These are phyloP conservation scores for Xylariales sp. DNA, from an alignment of 2,329 filamentous ascomycete species.

Conservation along the genomic window DNA sequence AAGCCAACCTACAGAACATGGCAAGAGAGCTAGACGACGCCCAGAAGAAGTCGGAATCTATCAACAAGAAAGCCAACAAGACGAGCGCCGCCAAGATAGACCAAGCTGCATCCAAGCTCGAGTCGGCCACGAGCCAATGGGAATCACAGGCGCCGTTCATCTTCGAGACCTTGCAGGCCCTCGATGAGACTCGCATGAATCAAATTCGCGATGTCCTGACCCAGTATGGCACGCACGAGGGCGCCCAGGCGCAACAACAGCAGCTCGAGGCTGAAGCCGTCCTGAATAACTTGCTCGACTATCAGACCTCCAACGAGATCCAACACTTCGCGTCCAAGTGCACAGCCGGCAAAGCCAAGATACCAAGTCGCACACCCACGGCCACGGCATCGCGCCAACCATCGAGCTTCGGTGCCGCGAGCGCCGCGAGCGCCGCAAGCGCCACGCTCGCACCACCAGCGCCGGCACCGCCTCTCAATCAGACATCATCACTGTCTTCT, in stretches of 20 bases:
- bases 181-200: constrained; percentile 87
- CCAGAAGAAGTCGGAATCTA: constrained; percentile 80
- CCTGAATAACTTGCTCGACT: constrained; percentile 76
- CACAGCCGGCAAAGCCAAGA: constrained; percentile 37
- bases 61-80: constrained; percentile 73
- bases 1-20: constrained; percentile 73
- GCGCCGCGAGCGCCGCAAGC: constrained; percentile 22
- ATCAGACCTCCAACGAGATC: constrained; percentile 84
- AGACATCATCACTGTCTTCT: neutral
- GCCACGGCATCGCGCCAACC: constrained; percentile 35
- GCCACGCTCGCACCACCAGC: constrained; percentile 19
- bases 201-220: constrained; percentile 87
- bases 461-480: constrained; percentile 2
- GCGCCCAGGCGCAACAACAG: constrained; percentile 76
- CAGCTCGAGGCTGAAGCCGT: constrained; percentile 73
- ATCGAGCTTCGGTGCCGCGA: constrained; percentile 27
- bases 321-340: constrained; percentile 57
- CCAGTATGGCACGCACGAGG: constrained; percentile 88
- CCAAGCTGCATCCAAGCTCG: constrained; percentile 65
- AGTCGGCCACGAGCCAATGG: constrained; percentile 82
- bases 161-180: constrained; percentile 85
- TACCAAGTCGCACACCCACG: constrained; percentile 38
- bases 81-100: constrained; percentile 75
- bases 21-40: constrained; percentile 82
- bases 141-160: constrained; percentile 91